Evolutionary conservation across 345 rosid genomes (phyloP).

Genomic region (Aurinia saxatilis): DNA sequence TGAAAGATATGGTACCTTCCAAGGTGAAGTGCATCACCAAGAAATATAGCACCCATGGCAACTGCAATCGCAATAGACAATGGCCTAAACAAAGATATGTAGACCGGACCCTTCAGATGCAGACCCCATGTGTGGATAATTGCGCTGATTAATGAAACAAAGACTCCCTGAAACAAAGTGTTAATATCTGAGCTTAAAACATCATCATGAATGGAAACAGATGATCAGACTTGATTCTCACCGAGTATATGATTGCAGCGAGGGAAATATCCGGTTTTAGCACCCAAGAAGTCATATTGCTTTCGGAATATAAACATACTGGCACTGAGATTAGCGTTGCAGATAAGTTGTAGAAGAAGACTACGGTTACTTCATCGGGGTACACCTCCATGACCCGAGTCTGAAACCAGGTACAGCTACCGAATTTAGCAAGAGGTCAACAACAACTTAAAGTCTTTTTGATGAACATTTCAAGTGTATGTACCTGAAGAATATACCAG

Average conservation of each 20-base stretch:
- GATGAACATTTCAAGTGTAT: not conserved
- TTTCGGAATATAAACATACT: slow-evolving; percentile 32
- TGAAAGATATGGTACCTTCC: too few relatives aligned
- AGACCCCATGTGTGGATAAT: too few relatives aligned
- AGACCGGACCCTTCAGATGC: too few relatives aligned
- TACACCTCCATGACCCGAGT: slow-evolving; percentile 34
- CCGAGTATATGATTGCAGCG: slow-evolving; percentile 35
- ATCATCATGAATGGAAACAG: not conserved
- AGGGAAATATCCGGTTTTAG: slow-evolving; percentile 26
- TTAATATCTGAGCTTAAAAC: not conserved
- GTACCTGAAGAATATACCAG: slow-evolving; percentile 30
- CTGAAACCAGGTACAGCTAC: slow-evolving; percentile 7
- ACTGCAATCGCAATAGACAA: slow-evolving; percentile 38
- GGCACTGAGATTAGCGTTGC: slow-evolving; percentile 28
- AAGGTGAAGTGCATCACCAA: too few relatives aligned
- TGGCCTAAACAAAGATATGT: too few relatives aligned
- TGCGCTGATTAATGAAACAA: not conserved
- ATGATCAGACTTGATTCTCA: slow-evolving; percentile 10
- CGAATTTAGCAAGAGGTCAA: not conserved
- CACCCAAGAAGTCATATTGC: slow-evolving; percentile 27
- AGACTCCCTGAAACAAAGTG: slow-evolving; percentile 14
- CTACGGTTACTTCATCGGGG: slow-evolving; percentile 25
- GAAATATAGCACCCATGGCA: slow-evolving; percentile 23
- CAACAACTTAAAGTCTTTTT: not conserved
- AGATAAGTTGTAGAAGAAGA: slow-evolving; percentile 22